Evolutionary conservation across 495 filamentous ascomycete genomes (phyloP), one percentile per base, ranked within the genome.

Genomic region (Copromyces sp.): DNA sequence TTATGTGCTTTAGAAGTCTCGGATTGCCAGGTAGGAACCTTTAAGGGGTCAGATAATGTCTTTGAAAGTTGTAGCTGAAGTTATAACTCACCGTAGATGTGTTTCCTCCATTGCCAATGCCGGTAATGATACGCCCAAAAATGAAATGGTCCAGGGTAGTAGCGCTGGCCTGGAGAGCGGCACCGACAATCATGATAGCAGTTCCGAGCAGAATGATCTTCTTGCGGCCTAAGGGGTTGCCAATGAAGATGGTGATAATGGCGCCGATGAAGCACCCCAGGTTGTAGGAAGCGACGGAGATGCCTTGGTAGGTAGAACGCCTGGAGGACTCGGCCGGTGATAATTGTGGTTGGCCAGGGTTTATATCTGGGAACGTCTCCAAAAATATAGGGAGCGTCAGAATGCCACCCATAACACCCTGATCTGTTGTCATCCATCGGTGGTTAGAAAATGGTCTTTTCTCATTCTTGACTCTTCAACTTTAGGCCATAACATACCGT

Each of bases 221-320:
- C 75, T 87, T 88, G 14, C 92, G 87, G 24, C 92, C 92, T 17
- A 93, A 88, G 3, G 84, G 82, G 74, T 94, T 89, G 69, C 92
- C 91, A 70, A 93, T 85, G 77, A 89, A 91, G 73, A 94, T 90
- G 11, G 87, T 89, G 68, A 89, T 77, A 69, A 93, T 83, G 6
- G 92, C 88, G 20, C 92, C 91, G 69, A 89, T 76, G 80, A 94
- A 93, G 79, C 91, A 94, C 17, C 92, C 91, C n/a, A 93, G 74
- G 76, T 93, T 91, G 83, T 93, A 94, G 14, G 86, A 84, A 14
- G 53, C 53, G 53, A 61, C 53, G 53, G 53, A 61, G 29, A 61
- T 79, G 82, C 89, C 89, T 79, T 90, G 88, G 59, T 85, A 87
- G 16, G 85, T 86, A 0, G 88, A 86, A 72, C 87, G 85, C 32